Conservation (phyloP, 176 grass and related monocot genomes). For the Poa annua region DNA sequence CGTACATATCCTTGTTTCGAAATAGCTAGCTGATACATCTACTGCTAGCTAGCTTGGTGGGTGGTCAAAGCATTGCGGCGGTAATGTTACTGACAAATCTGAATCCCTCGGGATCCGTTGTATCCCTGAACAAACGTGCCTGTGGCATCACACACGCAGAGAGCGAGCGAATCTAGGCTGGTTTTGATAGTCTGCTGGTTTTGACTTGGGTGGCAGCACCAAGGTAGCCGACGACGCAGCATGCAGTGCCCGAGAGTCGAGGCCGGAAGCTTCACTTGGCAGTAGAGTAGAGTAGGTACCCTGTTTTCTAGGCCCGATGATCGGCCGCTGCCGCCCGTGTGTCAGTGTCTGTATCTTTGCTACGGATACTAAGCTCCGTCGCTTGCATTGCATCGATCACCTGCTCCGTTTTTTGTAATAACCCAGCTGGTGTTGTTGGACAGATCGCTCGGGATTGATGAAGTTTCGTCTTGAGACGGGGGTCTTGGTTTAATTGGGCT, state of each 20-base stretch:
- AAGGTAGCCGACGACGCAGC: slow-evolving; percentile 12
- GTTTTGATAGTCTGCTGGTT: slow-evolving; percentile 52
- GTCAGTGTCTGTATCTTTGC: neutral
- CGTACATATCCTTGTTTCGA: neutral
- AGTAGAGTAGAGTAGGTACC: neutral
- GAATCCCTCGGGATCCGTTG: slow-evolving; percentile 51
- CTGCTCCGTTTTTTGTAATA: too few relatives aligned
- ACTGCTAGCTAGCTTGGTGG: too few relatives aligned
- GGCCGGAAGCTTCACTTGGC: slow-evolving; percentile 34
- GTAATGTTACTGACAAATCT: neutral
- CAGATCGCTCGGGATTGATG: neutral
- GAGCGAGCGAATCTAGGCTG: neutral
- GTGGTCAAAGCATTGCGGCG: neutral
- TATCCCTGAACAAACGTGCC: slow-evolving; percentile 2
- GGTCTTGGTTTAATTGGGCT: neutral
- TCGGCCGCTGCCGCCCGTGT: neutral
- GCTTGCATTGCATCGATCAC: too few relatives aligned
- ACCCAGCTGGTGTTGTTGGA: too few relatives aligned
- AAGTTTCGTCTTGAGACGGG: neutral
- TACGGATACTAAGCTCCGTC: too few relatives aligned
- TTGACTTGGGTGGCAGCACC: slow-evolving; percentile 66
- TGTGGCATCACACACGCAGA: neutral
- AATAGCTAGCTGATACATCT: neutral
- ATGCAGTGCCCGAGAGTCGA: slow-evolving; percentile 46
- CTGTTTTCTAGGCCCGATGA: neutral